Percentiles rank a stretch among this genome's conserved stretches.
phyloP scores from a whole-genome alignment of 2,329 filamentous ascomycete species.

The Phaeoacremonium minimum region DNA sequence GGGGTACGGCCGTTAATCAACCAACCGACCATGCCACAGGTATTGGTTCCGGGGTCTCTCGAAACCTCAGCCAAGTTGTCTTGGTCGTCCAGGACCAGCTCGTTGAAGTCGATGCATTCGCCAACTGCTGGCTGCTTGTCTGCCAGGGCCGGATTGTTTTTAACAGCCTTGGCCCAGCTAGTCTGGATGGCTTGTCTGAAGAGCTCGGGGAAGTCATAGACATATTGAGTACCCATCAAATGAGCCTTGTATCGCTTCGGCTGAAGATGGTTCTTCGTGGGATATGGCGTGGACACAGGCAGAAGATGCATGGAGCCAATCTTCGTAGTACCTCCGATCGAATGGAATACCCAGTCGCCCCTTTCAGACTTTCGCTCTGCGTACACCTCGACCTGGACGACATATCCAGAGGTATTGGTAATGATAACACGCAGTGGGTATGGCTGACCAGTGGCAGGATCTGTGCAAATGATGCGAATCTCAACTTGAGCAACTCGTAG shows the following conservation, averaged over 20 bases:
- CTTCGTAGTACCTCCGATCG: slow-evolving; percentile 91
- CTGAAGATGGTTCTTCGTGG: slow-evolving; percentile 97
- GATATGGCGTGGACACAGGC: slow-evolving; percentile 86
- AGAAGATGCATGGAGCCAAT: slow-evolving; percentile 93
- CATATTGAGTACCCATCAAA: slow-evolving; percentile 97
- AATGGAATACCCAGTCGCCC: slow-evolving; percentile 98
- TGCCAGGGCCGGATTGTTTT: slow-evolving; percentile 67
- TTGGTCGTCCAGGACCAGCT: slow-evolving; percentile 90
- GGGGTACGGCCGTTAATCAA: slow-evolving; percentile 90
- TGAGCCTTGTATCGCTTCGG: slow-evolving; percentile 99
- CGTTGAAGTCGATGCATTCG: slow-evolving; percentile 89
- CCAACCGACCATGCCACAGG: slow-evolving; percentile 98
- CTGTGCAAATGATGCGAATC: slow-evolving; percentile 97
- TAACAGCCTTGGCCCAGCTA: slow-evolving; percentile 75
- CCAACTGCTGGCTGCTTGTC: slow-evolving; percentile 80
- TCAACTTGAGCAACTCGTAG: slow-evolving; percentile 95
- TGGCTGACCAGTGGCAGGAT: slow-evolving; percentile 75
- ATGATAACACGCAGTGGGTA: slow-evolving; percentile 95
- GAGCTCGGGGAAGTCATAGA: slow-evolving; percentile 98
- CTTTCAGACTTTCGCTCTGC: slow-evolving; percentile 97
- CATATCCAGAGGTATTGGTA: slow-evolving; percentile 96
- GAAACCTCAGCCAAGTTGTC: slow-evolving; percentile 91
- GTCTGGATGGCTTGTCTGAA: slow-evolving; percentile 98
- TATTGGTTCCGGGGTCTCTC: slow-evolving; percentile 92
- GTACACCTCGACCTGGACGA: slow-evolving; percentile 96